Base-by-base conservation (phyloP, 352 stramenopile species). In the Aphanomyces astaci region DNA sequence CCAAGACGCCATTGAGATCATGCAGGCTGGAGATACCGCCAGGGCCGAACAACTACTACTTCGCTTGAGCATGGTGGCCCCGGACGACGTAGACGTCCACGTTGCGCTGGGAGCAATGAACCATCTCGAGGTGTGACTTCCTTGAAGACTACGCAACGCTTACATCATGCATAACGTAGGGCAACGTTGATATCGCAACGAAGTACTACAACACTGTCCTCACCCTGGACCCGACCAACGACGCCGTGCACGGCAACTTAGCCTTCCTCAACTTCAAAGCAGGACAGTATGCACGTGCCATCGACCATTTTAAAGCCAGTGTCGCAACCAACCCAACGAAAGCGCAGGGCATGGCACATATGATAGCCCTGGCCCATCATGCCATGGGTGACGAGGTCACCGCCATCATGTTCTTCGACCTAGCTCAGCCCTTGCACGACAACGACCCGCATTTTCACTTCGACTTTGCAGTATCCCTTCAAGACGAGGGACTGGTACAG, bases 391-490 rank as follows among this genome's bases (percentile, higher is more conserved):
- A 82, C 0, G 75, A 75, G 40, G 36, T 13, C 1, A 51, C 27
- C 15, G 78, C 80, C 15, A 77, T 82, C 32, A 31, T 40, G 15
- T 64, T 72, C 54, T 86, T 76, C 59, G 64, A 68, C 2, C 40
- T 71, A 7, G 70, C 54, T 31, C 11, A 49, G 17, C 17, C 19
- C 17, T 32, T 77, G 2, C 24, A 56, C 17, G 32, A 63, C 3
- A 27, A 72, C 2, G 75, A 73, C 0, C 76, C 80, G 13, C 36
- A 68, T 17, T 79, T 77, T 49, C 77, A 82, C 67, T 88, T 82
- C 32, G 77, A 88, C 59, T 84, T 77, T 64, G 80, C 69, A 22
- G 77, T 84, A 17, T 80, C 76, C 25, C 71, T 88, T 24, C 71
- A 83, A 60, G 63, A 66, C 33, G 72, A 78, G 9, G 78, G 78